Evolutionary conservation across 148 eudicot species (phyloP).

Genomic region (Persicaria tinctoria): DNA sequence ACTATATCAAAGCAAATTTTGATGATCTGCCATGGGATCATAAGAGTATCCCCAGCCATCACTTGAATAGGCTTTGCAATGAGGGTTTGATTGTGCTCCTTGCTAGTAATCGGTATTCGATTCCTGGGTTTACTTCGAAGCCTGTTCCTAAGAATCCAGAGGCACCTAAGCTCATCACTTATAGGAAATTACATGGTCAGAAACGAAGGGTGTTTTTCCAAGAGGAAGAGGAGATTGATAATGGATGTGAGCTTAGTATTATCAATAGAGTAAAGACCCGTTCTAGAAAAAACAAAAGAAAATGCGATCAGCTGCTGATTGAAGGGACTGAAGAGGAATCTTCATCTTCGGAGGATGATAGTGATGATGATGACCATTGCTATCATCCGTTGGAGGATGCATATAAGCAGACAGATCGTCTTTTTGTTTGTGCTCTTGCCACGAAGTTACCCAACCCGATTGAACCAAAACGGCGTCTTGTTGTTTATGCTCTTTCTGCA

Average conservation of each 20-base stretch:
- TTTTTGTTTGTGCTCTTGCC: background rate
- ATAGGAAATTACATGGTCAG: background rate
- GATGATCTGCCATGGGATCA: constrained; percentile 66
- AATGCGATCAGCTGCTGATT: background rate
- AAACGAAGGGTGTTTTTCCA: no score
- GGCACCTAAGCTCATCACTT: background rate
- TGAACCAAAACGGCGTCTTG: background rate
- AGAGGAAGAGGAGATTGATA: background rate
- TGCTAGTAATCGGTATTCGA: background rate
- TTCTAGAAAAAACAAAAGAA: background rate
- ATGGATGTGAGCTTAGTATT: constrained; percentile 1
- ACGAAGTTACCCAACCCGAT: no score
- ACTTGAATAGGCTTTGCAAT: constrained; percentile 42
- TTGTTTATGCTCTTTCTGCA: background rate
- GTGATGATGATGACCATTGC: background rate
- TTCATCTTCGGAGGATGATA: background rate
- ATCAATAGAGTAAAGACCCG: background rate
- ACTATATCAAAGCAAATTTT: constrained; percentile 29
- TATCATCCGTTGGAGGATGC: background rate
- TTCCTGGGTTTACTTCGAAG: background rate
- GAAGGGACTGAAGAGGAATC: background rate
- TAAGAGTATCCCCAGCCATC: constrained; percentile 31
- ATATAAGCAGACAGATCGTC: background rate
- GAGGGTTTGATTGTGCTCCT: constrained; percentile 25
- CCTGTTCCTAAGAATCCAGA: background rate